Percentiles rank a stretch among this genome's conserved stretches.
These are phyloP conservation scores for Effrenium voratum DNA, from an alignment of 73 alveolate genomes.

Conservation along the genomic window DNA sequence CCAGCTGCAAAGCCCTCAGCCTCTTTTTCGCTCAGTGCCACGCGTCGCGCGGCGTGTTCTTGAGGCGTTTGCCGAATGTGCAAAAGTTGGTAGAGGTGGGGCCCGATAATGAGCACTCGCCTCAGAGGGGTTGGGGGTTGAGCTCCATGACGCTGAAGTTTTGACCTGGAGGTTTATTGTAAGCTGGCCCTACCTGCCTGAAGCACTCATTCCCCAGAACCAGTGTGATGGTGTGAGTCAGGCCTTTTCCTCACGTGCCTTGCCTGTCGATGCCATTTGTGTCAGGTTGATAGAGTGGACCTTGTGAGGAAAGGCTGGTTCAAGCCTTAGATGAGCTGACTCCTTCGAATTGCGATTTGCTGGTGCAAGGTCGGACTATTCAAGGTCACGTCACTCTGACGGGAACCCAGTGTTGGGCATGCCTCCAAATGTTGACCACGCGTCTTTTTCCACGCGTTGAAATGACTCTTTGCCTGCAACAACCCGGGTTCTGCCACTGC, in stretches of 20 bases:
- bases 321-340: no score
- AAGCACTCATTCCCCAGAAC: conserved; percentile 70
- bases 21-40: not conserved
- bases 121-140: not conserved
- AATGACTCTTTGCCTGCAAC: not conserved
- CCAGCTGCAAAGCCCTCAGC: conserved; percentile 33
- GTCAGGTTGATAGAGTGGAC: conserved; percentile 77
- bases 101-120: conserved; percentile 37
- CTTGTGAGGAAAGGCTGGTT: conserved; percentile 75
- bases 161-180: conserved; percentile 63
- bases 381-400: conserved; percentile 62
- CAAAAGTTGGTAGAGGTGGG: conserved; percentile 85
- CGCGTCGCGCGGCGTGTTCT: not conserved
- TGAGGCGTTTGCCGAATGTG: conserved; percentile 67
- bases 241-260: not conserved
- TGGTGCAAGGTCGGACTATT: conserved; percentile 40
- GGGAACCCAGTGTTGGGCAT: not conserved
- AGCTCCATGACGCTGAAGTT: not conserved
- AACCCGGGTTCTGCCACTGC: not conserved
- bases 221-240: conserved; percentile 84
- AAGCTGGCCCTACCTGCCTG: conserved; percentile 92
- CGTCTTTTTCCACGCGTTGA: no score
- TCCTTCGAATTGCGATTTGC: not conserved
- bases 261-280: not conserved
- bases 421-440: no score